Evolutionary conservation across 1,284 basidiomycete species (phyloP).

Genomic region (Sanguinoderma infundibulare): DNA sequence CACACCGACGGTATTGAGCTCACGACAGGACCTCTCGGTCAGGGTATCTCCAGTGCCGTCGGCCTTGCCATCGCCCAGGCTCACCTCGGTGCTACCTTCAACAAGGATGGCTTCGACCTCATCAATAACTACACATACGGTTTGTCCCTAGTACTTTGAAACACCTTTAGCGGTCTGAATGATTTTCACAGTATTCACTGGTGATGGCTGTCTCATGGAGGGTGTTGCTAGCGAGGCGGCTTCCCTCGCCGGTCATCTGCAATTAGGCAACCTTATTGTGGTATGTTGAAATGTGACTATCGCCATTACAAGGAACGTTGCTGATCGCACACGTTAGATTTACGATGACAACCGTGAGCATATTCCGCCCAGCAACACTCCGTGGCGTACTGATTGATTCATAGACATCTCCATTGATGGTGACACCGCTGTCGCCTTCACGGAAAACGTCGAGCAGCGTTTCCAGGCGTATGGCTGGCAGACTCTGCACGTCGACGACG

Average conservation of each 20-base stretch:
- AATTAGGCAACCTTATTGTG: conserved; percentile 91
- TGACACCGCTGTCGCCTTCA: conserved; percentile 91
- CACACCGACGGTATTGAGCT: conserved; percentile 96
- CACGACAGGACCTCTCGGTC: conserved; percentile 95
- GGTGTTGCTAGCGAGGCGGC: conserved; percentile 92
- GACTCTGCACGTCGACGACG: conserved; percentile 83
- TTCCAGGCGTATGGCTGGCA: conserved; percentile 96
- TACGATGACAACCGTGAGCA: conserved; percentile 88
- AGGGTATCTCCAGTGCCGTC: conserved; percentile 92
- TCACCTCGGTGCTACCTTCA: conserved; percentile 88
- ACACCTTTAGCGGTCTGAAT: conserved; percentile 10
- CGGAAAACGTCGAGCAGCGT: conserved; percentile 89
- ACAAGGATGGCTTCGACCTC: conserved; percentile 85
- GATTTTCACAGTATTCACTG: conserved; percentile 71
- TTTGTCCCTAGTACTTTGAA: conserved; percentile 34
- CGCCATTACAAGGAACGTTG: not conserved
- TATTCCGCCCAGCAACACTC: not conserved
- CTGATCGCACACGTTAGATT: conserved; percentile 49
- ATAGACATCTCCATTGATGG: conserved; percentile 96
- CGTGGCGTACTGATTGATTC: conserved; percentile 18
- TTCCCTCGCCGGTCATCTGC: conserved; percentile 91
- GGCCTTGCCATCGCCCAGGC: conserved; percentile 94
- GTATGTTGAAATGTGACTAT: conserved; percentile 40
- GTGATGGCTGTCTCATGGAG: conserved; percentile 97
- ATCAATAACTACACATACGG: conserved; percentile 93